A percentile compares a stretch with the other conserved stretches of the same genome.
Conservation (phyloP, 257 asterid species). For the Solanum medicagineum region DNA sequence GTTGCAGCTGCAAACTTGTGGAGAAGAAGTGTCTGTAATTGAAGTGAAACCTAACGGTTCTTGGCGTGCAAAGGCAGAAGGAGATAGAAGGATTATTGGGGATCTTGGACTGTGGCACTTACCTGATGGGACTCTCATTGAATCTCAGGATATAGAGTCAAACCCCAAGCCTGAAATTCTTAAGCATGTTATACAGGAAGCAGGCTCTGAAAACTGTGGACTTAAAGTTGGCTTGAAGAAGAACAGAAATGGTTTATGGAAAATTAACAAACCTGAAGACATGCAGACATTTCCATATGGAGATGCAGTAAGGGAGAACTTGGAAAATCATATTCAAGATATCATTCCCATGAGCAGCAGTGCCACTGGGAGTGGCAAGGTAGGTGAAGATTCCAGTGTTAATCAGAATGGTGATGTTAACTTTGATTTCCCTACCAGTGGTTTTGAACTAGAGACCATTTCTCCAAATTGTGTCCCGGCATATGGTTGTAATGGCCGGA, state of each 20-base stretch:
- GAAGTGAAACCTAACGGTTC: constrained; percentile 97
- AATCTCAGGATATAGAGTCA: constrained; percentile 43
- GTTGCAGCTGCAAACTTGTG: constrained; percentile 50
- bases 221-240: constrained; percentile 59
- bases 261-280: constrained; percentile 50
- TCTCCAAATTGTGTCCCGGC: constrained; percentile 34
- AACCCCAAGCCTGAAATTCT: constrained; percentile 42
- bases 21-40: constrained; percentile 70
- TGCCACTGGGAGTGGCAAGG: constrained; percentile 79
- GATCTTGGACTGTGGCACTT: constrained; percentile 84
- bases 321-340: constrained; percentile 20
- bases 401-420: constrained; percentile 67
- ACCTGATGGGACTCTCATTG: constrained; percentile 65
- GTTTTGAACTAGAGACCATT: constrained; percentile 56
- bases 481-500: constrained; percentile 24
- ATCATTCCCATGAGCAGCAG: constrained; percentile 78
- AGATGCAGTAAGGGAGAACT: constrained; percentile 21
- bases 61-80: constrained; percentile 92
- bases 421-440: constrained; percentile 46
- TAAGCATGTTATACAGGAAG: constrained; percentile 57
- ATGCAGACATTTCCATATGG: constrained; percentile 28
- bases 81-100: constrained; percentile 56
- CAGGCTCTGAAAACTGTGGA: constrained; percentile 55
- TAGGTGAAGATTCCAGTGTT: constrained; percentile 76
- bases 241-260: constrained; percentile 70